phyloP scores from a whole-genome alignment of 768 basidiomycete genomes.

The Russula brevipes region DNA sequence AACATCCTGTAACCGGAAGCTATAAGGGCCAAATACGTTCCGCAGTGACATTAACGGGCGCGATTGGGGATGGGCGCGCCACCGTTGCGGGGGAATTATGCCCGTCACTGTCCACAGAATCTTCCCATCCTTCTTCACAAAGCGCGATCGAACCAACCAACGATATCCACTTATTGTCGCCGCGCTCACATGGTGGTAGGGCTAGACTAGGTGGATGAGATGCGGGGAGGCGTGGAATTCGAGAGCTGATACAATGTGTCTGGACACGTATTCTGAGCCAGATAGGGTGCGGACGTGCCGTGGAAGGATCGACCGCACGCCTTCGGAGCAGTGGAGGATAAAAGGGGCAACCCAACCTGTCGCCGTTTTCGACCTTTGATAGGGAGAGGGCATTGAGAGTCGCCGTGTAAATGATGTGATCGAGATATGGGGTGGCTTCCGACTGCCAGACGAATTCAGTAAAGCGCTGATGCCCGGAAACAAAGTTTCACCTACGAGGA shows the following conservation, averaged over 20 bases:
- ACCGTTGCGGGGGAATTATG: conserved; percentile 6
- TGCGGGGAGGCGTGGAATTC: background rate
- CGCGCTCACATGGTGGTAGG: background rate
- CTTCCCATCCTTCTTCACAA: background rate
- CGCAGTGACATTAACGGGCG: conserved; percentile 4
- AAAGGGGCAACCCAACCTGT: conserved; percentile 6
- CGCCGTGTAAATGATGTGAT: conserved; percentile 22
- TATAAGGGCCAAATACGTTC: conserved; percentile 8
- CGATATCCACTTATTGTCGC: conserved; percentile 1
- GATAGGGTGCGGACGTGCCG: conserved; percentile 3
- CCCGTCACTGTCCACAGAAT: conserved; percentile 1
- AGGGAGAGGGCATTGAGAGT: conserved; percentile 10
- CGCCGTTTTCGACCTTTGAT: conserved; percentile 3
- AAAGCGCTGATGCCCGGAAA: conserved; percentile 21
- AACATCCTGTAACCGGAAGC: background rate
- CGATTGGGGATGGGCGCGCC: conserved; percentile 4
- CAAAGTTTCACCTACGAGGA: conserved; percentile 18
- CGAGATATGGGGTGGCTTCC: conserved; percentile 23
- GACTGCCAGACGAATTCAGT: conserved; percentile 19
- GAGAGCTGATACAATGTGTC: background rate
- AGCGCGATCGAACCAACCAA: background rate
- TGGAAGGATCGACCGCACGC: conserved; percentile 2
- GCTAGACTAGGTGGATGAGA: background rate
- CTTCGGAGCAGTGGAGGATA: conserved; percentile 3
- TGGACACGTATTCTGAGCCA: conserved; percentile 7